phyloP scores from a whole-genome alignment of 805 yeast genomes.

The Ogataea degrootiae region DNA sequence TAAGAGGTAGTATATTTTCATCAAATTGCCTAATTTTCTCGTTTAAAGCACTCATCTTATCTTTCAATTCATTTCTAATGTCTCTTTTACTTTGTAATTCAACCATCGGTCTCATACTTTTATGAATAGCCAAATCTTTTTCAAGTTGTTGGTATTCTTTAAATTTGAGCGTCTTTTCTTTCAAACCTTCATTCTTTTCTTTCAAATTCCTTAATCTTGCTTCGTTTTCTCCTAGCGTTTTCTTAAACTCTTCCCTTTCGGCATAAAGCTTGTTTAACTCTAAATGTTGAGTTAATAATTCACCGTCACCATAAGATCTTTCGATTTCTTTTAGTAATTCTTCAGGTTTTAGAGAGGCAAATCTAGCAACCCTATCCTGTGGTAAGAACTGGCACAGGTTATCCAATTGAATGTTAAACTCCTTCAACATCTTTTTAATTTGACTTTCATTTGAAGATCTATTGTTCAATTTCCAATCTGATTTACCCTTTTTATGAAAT shows the following conservation, averaged over 20 bases:
- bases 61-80: conserved; percentile 27
- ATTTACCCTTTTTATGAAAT: conserved; percentile 38
- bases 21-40: conserved; percentile 20
- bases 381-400: conserved; percentile 93
- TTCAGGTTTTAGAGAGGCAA: conserved; percentile 77
- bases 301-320: conserved; percentile 65
- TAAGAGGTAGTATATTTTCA: conserved; percentile 18
- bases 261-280: conserved; percentile 49
- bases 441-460: conserved; percentile 35
- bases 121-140: conserved; percentile 33
- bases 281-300: conserved; percentile 53
- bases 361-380: conserved; percentile 91
- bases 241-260: conserved; percentile 26
- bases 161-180: conserved; percentile 43
- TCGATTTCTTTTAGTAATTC: conserved; percentile 72
- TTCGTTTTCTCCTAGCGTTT: conserved; percentile 27
- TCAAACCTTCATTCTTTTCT: conserved; percentile 33
- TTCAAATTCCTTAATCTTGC: conserved; percentile 30
- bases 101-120: conserved; percentile 32
- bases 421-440: conserved; percentile 41
- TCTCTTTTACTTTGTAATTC: conserved; percentile 32
- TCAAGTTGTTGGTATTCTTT: conserved; percentile 41
- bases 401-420: conserved; percentile 76
- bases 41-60: conserved; percentile 22
- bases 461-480: conserved; percentile 51